Evolutionary conservation across 2,329 filamentous ascomycete species (phyloP), one percentile per base, ranked within the genome.

Genomic region (Trematosphaeria pertusa): DNA sequence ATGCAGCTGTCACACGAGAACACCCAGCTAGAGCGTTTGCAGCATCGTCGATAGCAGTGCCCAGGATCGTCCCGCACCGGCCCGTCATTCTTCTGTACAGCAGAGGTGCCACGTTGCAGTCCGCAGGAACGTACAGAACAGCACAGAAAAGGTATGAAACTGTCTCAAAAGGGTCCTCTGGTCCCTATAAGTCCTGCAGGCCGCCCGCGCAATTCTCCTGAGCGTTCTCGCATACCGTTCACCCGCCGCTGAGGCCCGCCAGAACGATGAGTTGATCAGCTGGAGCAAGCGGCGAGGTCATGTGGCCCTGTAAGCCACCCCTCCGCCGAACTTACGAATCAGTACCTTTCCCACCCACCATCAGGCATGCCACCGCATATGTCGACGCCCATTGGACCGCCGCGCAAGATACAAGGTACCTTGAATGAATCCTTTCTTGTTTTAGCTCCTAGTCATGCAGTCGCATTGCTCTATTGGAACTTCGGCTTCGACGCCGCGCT

Each of bases 231-330:
- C n/a, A n/a, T n/a, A n/a, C n/a, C n/a, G n/a, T n/a, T n/a, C n/a
- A n/a, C 24, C 37, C 37, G 31, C 32, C 42, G 18, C 22, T 28
- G 35, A 28, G 24, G 24, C 52, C 58, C 56, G 58, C 57, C 62
- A 56, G 50, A 42, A 61, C 50, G 46, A 63, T 63, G 62, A 65
- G 61, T 59, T 59, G 64, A 70, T 69, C 66, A 70, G 64, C 67
- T 68, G 64, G 57, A 62, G 54, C 54, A 11, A 19, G 26, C 52
- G 20, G 45, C 59, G 32, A 54, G 52, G 59, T 71, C 69, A 71
- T 65, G 65, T 69, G 69, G 67, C 58, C 63, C 50, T 56, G 61
- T 65, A 65, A 70, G 69, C 69, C 69, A 71, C 69, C 54, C 58
- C 50, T 60, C 58, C 55, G 50, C 24, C 56, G 43, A 58, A 59